Evolutionary conservation across 2,329 filamentous ascomycete species (phyloP), one percentile per base, ranked within the genome.

Genomic region (Exophiala dermatitidis): DNA sequence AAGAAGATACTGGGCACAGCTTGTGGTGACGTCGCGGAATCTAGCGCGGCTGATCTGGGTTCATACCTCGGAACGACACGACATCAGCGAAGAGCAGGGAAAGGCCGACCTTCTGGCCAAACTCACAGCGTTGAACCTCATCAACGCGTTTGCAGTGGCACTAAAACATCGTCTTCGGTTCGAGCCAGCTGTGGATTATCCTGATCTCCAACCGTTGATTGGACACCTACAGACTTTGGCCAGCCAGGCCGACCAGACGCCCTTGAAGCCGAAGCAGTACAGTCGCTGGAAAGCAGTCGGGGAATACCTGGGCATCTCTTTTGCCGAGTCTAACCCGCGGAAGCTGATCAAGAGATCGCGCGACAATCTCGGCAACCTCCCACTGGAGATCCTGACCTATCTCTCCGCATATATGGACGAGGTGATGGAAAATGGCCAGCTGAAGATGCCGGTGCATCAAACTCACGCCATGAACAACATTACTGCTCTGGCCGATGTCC

Each of bases 151-250:
- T 63, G 79, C 86, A n/a, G 76, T 87, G 12, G 72, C 88, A 1
- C 75, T 94, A 54, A 91, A 91, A 72, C 88, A 93, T 71, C 84
- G 83, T 63, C 79, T 94, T 32, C 86, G 88, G 32, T 91, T 91
- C 67, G 88, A 94, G 67, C 88, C 88, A 1, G 88, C 86, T 63
- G 82, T 84, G 33, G 79, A 84, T 49, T 91, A 93, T 67, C 78
- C 84, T 1, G 88, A 93, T 64, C 74, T 94, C 3, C 72, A 79
- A 36, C 79, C 83, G 19, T 75, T 90, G 9, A 78, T 90, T 31
- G 77, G 78, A 10, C 84, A 90, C 65, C 76, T 94, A 31, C 79
- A 88, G 60, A 90, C 86, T 0, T 88, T 89, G 63, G 86, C 88
- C 56, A 82, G 76, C 54, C 72, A 74, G 19, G 80, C 80, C 4